Evolutionary conservation across 1,284 basidiomycete genomes (phyloP).

Genomic region (Apiotrichum sp.): DNA sequence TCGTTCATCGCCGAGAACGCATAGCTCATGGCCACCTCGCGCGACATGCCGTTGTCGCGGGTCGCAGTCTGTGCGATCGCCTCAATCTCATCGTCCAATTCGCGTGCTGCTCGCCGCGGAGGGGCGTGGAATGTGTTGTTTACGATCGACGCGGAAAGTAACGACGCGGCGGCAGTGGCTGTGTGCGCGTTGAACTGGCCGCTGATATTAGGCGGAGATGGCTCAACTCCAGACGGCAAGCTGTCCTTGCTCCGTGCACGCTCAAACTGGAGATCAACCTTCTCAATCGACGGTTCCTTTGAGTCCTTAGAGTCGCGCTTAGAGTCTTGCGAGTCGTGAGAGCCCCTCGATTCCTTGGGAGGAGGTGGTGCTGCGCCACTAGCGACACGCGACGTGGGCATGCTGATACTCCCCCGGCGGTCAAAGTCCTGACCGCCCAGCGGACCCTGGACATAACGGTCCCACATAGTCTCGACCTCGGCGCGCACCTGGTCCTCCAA

Average conservation of each 20-base stretch:
- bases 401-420: constrained; percentile 6
- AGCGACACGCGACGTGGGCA: not conserved
- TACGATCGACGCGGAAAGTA: constrained; percentile 34
- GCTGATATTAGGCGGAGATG: not conserved
- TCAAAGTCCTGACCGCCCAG: constrained; percentile 15
- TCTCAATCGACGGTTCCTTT: not conserved
- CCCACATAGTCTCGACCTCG: constrained; percentile 44
- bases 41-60: constrained; percentile 22
- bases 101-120: constrained; percentile 10
- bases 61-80: constrained; percentile 20
- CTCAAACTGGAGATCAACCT: not conserved
- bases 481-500: constrained; percentile 37
- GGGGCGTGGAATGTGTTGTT: constrained; percentile 35
- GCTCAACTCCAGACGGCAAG: constrained; percentile 6
- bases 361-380: not conserved
- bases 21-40: constrained; percentile 40
- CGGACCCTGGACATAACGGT: constrained; percentile 31
- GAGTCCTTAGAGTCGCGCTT: too few relatives aligned
- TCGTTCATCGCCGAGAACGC: constrained; percentile 34
- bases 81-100: constrained; percentile 21
- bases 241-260: not conserved
- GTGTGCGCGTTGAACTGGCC: constrained; percentile 11
- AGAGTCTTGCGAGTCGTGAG: too few relatives aligned
- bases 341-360: too few relatives aligned
- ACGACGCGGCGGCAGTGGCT: constrained; percentile 13